phyloP scores from a whole-genome alignment of 805 yeast species.

The Yamadazyma insecticola region DNA sequence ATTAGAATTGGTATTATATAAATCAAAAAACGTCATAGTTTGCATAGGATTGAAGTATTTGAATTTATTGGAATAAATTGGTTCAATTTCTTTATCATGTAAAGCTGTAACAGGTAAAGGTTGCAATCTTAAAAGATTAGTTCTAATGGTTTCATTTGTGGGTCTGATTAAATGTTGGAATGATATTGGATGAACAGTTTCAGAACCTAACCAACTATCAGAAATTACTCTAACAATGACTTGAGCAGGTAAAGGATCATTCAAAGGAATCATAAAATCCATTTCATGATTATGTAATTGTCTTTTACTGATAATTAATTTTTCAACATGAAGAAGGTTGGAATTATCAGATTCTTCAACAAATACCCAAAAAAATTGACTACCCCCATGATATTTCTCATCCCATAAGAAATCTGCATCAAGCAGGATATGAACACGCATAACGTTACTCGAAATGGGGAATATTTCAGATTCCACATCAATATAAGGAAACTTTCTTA shows the following conservation, averaged over 20 bases:
- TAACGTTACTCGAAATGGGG: conserved; percentile 83
- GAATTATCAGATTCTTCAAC: conserved; percentile 82
- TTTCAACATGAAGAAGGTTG: conserved; percentile 75
- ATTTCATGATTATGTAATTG: conserved; percentile 60
- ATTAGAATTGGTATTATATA: conserved; percentile 73
- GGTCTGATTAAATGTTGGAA: conserved; percentile 90
- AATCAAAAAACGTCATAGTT: conserved; percentile 89
- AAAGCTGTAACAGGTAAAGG: conserved; percentile 85
- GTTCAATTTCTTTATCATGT: conserved; percentile 61
- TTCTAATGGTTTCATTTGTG: conserved; percentile 77
- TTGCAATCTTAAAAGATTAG: conserved; percentile 71
- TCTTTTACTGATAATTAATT: conserved; percentile 60
- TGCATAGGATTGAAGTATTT: conserved; percentile 97
- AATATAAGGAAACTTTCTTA: conserved; percentile 72
- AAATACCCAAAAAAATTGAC: conserved; percentile 87
- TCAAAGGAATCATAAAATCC: conserved; percentile 89
- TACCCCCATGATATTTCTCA: conserved; percentile 69
- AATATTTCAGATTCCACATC: conserved; percentile 75
- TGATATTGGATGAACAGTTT: conserved; percentile 68
- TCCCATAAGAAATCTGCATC: conserved; percentile 88
- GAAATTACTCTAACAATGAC: conserved; percentile 73
- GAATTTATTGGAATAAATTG: conserved; percentile 63
- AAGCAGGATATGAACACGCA: conserved; percentile 69
- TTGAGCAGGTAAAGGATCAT: conserved; percentile 89
- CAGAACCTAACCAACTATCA: conserved; percentile 89